Base-by-base conservation (phyloP, 2,329 filamentous ascomycete species). In the Xylaria multiplex region DNA sequence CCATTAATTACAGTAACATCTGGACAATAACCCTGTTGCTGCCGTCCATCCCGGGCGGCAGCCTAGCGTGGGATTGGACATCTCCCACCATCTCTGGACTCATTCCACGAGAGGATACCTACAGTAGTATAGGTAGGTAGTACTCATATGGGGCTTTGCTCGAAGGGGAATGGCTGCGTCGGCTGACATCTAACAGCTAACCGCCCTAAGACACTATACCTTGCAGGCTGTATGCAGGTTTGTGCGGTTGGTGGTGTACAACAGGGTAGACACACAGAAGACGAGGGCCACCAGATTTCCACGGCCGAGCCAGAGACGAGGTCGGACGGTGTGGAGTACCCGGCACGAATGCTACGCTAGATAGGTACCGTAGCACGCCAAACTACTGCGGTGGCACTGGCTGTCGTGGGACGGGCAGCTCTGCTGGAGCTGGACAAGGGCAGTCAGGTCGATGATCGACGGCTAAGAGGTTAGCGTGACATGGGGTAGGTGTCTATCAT, bases 401-500 rank as follows among this genome's bases (percentile, higher is more conserved):
- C 2, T 13, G 35, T 37, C 35, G 27, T 37, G 6, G 35, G 2
- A 8, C 8, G 35, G 35, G 35, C 35, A 13, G 8, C 35, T 37
- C 8, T 9, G 11, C 35, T 9, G 35, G 13, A 40, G 37, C 37
- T 14, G 37, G 37, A 14, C 37, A 14, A 14, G 37, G 9, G 37
- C 11, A 14, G 9, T 69, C 59, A 71, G 64, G 7, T 6, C 5
- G 27, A 37, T 14, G 75, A 76, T 77, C 75, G 74, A 74, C 74
- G 74, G 73, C 74, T 71, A 72, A 72, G 37, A 67, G 52, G 58
- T 30, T 63, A 68, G 69, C 66, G 19, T 16, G 63, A 69, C 75
- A 70, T 68, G 73, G 66, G 69, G 40, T 52, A 53, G 37, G 59
- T 62, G 55, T 45, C 48, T 11, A 63, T 6, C 53, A 45, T 53